A percentile compares a stretch with the other conserved stretches of the same genome.
phyloP scores from a whole-genome alignment of 1,284 basidiomycete species.

The Bondarzewia mesenterica region DNA sequence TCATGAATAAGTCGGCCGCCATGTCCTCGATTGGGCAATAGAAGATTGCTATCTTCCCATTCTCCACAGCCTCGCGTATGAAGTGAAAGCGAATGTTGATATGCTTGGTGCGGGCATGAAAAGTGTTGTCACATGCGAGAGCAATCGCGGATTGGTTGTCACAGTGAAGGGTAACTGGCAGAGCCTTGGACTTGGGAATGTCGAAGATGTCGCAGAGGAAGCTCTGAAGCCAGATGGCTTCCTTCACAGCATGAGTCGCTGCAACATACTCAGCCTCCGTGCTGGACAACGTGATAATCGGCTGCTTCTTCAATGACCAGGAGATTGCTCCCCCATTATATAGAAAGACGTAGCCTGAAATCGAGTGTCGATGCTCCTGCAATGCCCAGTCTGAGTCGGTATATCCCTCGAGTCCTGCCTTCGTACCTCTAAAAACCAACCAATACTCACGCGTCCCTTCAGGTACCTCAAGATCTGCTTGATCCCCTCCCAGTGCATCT shows the following conservation, averaged over 20 bases:
- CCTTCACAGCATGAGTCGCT: constrained; percentile 11
- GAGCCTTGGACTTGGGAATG: background rate
- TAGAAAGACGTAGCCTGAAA: constrained; percentile 13
- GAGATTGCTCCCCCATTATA: constrained; percentile 11
- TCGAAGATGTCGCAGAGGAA: constrained; percentile 12
- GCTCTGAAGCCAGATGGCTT: constrained; percentile 17
- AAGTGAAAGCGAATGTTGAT: constrained; percentile 31
- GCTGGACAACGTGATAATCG: constrained; percentile 16
- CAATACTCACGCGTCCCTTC: constrained; percentile 2
- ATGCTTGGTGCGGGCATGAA: constrained; percentile 29
- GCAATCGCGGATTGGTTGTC: constrained; percentile 23
- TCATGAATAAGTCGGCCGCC: constrained; percentile 21
- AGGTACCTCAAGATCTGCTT: constrained; percentile 17
- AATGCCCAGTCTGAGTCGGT: constrained; percentile 24
- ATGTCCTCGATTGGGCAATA: constrained; percentile 20
- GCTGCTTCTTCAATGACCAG: constrained; percentile 18
- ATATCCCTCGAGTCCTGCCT: constrained; percentile 14
- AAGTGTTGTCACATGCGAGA: constrained; percentile 15
- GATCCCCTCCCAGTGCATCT: constrained; percentile 14
- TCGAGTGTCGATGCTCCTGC: constrained; percentile 12
- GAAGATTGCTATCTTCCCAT: constrained; percentile 11
- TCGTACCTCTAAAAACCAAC: background rate
- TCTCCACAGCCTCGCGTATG: constrained; percentile 21
- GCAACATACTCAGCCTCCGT: constrained; percentile 24
- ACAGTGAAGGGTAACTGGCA: constrained; percentile 7